A percentile compares a stretch with the other conserved stretches of the same genome.
Conservation (phyloP, 2,329 filamentous ascomycete genomes). For the Colletotrichum kahawae region DNA sequence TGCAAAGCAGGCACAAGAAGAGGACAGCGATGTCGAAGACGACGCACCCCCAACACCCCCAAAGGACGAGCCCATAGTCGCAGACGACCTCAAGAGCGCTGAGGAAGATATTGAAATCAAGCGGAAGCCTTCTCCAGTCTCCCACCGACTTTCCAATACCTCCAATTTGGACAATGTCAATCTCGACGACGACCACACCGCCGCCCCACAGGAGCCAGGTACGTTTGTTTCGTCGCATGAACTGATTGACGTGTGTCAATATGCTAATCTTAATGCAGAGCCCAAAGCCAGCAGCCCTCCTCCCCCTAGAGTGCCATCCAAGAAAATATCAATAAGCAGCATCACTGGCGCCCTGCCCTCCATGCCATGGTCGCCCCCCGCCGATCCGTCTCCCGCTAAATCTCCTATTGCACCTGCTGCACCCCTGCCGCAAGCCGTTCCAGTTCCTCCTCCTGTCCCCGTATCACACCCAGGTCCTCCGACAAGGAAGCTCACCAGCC, state of each 20-base stretch:
- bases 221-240: constrained; percentile 22
- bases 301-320: constrained; percentile 48
- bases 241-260: constrained; percentile 18
- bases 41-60: constrained; percentile 4
- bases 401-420: constrained; percentile 41
- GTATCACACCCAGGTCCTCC: constrained; percentile 41
- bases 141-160: constrained; percentile 50
- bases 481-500: constrained; percentile 79
- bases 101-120: constrained; percentile 27
- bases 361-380: constrained; percentile 72
- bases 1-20: background rate
- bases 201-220: constrained; percentile 39
- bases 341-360: constrained; percentile 75
- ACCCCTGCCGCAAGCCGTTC: constrained; percentile 34
- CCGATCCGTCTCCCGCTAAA: constrained; percentile 54
- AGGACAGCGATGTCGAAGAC: constrained; percentile 33
- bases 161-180: constrained; percentile 67
- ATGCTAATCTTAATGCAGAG: constrained; percentile 11
- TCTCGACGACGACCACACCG: constrained; percentile 62
- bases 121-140: constrained; percentile 42
- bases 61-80: constrained; percentile 12
- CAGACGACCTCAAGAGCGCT: constrained; percentile 15
- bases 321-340: constrained; percentile 69
- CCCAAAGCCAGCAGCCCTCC: constrained; percentile 32
- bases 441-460: constrained; percentile 27